Evolutionary conservation across 768 basidiomycete genomes (phyloP).

Genomic region (Russula virescens): DNA sequence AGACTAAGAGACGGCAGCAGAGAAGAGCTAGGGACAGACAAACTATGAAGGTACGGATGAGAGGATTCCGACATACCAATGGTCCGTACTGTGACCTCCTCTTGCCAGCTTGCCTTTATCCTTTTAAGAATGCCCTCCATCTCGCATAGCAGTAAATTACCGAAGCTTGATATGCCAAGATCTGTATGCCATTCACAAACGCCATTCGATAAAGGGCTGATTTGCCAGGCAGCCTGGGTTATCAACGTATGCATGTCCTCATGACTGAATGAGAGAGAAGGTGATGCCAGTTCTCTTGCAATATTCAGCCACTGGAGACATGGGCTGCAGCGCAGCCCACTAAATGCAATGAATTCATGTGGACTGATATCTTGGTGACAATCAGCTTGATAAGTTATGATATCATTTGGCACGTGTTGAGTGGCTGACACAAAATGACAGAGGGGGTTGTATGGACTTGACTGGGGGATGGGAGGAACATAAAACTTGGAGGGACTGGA

Average conservation of each 20-base stretch:
- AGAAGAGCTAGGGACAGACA: background rate
- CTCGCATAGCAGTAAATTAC: conserved; percentile 34
- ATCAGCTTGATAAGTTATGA: conserved; percentile 37
- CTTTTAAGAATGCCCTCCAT: conserved; percentile 32
- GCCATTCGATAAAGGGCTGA: conserved; percentile 30
- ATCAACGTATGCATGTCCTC: conserved; percentile 40
- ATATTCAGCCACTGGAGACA: conserved; percentile 49
- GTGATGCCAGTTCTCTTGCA: conserved; percentile 38
- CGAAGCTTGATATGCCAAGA: conserved; percentile 32
- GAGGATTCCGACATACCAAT: conserved; percentile 3
- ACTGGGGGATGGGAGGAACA: background rate
- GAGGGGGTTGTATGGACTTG: conserved; percentile 1
- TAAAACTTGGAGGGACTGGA: background rate
- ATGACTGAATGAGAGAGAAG: conserved; percentile 36
- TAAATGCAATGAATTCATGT: conserved; percentile 45
- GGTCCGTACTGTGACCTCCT: conserved; percentile 16
- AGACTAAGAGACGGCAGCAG: conserved; percentile 4
- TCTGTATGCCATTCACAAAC: conserved; percentile 38
- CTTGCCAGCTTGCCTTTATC: conserved; percentile 39
- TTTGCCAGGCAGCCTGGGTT: conserved; percentile 42
- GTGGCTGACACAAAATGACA: background rate
- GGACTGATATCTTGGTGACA: conserved; percentile 38
- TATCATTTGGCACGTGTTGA: conserved; percentile 35
- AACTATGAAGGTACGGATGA: background rate
- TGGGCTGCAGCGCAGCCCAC: conserved; percentile 40